A percentile compares a stretch with the other conserved stretches of the same genome.
These are phyloP conservation scores for Sphagnum magellanicum DNA, from an alignment of 228 moss, liverwort and hornwort genomes.

Conservation along the genomic window DNA sequence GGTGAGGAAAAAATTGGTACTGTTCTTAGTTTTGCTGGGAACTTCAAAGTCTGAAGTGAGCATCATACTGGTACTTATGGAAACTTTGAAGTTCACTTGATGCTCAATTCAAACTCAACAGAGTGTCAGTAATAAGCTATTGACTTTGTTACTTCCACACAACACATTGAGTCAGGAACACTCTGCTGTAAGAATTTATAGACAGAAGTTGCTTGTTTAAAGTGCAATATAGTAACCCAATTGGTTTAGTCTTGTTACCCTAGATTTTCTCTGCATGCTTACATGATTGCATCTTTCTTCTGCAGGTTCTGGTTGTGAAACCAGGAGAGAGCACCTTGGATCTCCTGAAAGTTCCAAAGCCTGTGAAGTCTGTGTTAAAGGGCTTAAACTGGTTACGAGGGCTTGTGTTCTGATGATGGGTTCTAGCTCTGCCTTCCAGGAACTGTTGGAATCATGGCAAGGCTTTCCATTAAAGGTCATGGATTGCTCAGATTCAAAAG, in stretches of 20 bases:
- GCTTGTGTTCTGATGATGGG: constrained; percentile 49
- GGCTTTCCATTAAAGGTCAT: no score
- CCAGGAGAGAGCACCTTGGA: constrained; percentile 86
- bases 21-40: no score
- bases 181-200: not conserved
- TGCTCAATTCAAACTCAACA: no score
- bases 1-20: no score
- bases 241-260: not conserved
- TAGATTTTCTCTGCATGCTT: not conserved
- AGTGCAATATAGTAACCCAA: not conserved
- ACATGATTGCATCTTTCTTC: not conserved
- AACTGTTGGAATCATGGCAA: not conserved
- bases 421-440: not conserved
- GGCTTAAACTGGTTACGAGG: constrained; percentile 88
- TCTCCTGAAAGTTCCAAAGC: constrained; percentile 54
- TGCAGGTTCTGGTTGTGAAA: constrained; percentile 82
- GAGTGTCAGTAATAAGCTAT: not conserved
- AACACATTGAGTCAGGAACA: no score
- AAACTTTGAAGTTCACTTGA: no score
- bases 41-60: no score
- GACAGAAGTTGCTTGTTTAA: not conserved
- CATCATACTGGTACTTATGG: no score
- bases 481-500: no score
- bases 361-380: constrained; percentile 72
- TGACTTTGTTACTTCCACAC: not conserved